Conservation (phyloP, 306 rosid genomes). For the Spatholobus suberectus region DNA sequence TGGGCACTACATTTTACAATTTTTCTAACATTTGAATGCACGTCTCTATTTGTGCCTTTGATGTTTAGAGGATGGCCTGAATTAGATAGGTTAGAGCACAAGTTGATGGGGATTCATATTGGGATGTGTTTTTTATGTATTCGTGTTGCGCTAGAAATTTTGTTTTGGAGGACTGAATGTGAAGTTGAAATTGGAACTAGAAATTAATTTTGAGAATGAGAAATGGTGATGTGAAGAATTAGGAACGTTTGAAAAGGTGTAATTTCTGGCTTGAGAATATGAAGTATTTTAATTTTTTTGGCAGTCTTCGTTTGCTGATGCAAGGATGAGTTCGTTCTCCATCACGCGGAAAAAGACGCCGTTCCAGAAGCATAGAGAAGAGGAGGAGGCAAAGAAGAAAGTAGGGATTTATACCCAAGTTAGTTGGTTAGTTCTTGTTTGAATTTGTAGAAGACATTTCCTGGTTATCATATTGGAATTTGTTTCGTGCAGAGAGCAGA, state of each 20-base stretch:
- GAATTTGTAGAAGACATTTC: constrained; percentile 17
- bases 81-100: constrained; percentile 4
- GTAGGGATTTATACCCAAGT: constrained; percentile 45
- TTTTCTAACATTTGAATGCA: not conserved
- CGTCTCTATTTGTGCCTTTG: not conserved
- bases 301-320: constrained; percentile 54
- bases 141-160: not conserved
- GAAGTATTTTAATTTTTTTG: not conserved
- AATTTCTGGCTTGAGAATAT: constrained; percentile 30
- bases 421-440: constrained; percentile 18
- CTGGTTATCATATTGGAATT: constrained; percentile 22
- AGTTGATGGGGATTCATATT: not conserved
- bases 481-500: constrained; percentile 76
- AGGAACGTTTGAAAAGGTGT: not conserved
- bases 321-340: constrained; percentile 91
- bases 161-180: not conserved
- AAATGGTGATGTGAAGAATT: constrained; percentile 3
- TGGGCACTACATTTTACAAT: not conserved
- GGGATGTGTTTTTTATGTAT: not conserved
- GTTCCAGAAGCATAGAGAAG: constrained; percentile 97
- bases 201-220: constrained; percentile 9
- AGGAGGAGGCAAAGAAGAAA: constrained; percentile 99
- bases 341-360: constrained; percentile 96
- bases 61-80: not conserved
- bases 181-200: constrained; percentile 7